Base-by-base conservation (phyloP, 768 basidiomycete genomes). In the Pluteus cervinus region DNA sequence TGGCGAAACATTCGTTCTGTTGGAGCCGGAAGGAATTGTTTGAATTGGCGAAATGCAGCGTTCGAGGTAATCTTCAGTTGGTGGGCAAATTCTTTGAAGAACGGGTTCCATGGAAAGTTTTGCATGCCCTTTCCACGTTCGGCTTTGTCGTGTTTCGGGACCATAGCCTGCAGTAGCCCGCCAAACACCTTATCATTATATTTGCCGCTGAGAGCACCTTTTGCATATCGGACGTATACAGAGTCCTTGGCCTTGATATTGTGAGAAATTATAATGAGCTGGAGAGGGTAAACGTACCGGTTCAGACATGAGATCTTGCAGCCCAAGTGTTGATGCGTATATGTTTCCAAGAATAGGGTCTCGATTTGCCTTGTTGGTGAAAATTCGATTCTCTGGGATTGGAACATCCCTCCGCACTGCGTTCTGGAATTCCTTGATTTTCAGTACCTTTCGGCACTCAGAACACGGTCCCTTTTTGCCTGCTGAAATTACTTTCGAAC, bases 81-180 rank as follows among this genome's bases (percentile, higher is more conserved):
- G 28, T 54, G 44, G 24, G 26, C 26, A 29, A 54, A 56, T 15
- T 60, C 50, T 5, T 51, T 40, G 24, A n/a, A 25, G 6, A 16
- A 24, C 22, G 35, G 35, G 4, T 15, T 10, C 16, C 29, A 25
- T 4, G 10, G 3, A 18, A 36, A 36, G 23, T 36, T 36, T 23
- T 36, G 35, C 23, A 24, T 25, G 22, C 35, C 35, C 3, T 14
- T 16, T 4, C 23, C 35, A 9, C 14, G 21, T 8, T 7, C 22
- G 8, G 25, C 24, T 3, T 17, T 12, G 5, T 36, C 35, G 6
- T 24, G 7, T 5, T 24, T 25, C 10, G 11, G 12, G 14, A 36
- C 23, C 3, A 36, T 15, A 12, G 35, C 35, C 21, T 36, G 8
- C 11, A 36, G 4, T 3, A 36, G 23, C 3, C 35, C 35, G 20